Conservation (phyloP, 2,329 filamentous ascomycete genomes). For the Stromatinia cepivora region DNA sequence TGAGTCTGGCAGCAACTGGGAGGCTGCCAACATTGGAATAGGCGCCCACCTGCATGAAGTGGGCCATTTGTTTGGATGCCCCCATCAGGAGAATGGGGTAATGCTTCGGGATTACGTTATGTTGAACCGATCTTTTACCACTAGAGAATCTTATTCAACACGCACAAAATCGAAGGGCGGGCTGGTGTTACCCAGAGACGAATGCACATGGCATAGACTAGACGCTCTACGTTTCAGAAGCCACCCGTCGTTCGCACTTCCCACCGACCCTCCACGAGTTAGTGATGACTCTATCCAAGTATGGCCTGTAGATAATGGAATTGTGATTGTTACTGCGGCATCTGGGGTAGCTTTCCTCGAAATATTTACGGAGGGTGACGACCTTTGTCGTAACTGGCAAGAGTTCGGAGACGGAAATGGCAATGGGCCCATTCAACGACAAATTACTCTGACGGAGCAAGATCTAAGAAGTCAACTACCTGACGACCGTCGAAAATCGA, state of each 20-base stretch:
- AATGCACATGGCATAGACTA: constrained; percentile 88
- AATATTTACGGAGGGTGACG: constrained; percentile 76
- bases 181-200: constrained; percentile 71
- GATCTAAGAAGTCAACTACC: constrained; percentile 72
- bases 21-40: constrained; percentile 91
- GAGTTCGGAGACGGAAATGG: constrained; percentile 69
- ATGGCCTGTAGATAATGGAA: constrained; percentile 78
- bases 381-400: constrained; percentile 76
- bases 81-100: constrained; percentile 85
- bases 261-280: constrained; percentile 65
- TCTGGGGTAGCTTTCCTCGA: constrained; percentile 86
- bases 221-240: constrained; percentile 86
- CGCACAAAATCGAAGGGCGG: constrained; percentile 82
- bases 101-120: constrained; percentile 88
- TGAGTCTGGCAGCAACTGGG: constrained; percentile 89
- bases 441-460: constrained; percentile 72
- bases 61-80: constrained; percentile 86
- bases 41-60: constrained; percentile 90
- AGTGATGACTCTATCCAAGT: constrained; percentile 79
- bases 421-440: constrained; percentile 63
- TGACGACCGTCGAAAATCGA: constrained; percentile 69
- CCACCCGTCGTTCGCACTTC: constrained; percentile 86
- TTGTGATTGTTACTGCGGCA: constrained; percentile 73
- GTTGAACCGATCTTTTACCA: constrained; percentile 79
- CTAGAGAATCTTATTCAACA: constrained; percentile 81